phyloP scores from a whole-genome alignment of 108 stramenopile species.

The Epipyxis sp. region DNA sequence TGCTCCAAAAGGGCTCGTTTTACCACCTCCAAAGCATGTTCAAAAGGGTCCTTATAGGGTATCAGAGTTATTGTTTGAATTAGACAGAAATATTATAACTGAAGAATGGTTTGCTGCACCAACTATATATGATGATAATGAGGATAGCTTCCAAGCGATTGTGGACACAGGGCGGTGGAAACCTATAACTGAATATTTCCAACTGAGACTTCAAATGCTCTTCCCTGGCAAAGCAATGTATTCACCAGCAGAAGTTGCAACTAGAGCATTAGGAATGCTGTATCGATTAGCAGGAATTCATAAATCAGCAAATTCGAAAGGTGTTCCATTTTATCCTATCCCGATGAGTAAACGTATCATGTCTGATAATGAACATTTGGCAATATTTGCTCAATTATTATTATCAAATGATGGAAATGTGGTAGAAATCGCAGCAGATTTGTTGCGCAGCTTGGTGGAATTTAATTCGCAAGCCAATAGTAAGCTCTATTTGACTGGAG shows the following conservation, averaged over 20 bases:
- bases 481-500: constrained; percentile 72
- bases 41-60: constrained; percentile 65
- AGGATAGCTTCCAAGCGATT: constrained; percentile 45
- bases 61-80: constrained; percentile 60
- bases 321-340: constrained; percentile 70
- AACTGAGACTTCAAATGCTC: constrained; percentile 66
- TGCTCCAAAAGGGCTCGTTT: constrained; percentile 55
- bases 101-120: constrained; percentile 53
- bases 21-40: constrained; percentile 60
- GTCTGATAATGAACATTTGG: constrained; percentile 39
- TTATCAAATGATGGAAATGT: constrained; percentile 63
- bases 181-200: constrained; percentile 63
- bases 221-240: constrained; percentile 23
- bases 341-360: constrained; percentile 66
- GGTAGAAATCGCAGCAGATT: constrained; percentile 59
- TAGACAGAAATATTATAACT: constrained; percentile 55
- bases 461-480: constrained; percentile 65
- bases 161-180: constrained; percentile 75
- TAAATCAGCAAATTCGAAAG: constrained; percentile 59
- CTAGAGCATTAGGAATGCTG: constrained; percentile 34
- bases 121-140: constrained; percentile 54
- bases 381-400: constrained; percentile 60
- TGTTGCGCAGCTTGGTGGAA: constrained; percentile 58
- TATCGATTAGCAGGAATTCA: constrained; percentile 63
- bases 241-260: constrained; percentile 28